Base-by-base conservation (phyloP, 345 rosid genomes). In the Adansonia digitata region DNA sequence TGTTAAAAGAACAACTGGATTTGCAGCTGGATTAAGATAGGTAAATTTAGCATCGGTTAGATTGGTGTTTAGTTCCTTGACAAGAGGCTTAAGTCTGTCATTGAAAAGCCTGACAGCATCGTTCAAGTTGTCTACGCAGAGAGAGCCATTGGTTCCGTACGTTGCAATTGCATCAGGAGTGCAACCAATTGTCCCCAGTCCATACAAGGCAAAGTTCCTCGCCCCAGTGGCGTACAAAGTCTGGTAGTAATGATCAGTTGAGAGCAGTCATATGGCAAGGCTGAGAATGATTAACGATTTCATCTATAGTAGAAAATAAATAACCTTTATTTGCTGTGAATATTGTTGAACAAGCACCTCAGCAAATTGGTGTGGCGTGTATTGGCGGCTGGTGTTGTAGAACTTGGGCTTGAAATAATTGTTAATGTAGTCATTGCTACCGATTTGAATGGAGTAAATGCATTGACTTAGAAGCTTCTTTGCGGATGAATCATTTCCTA, bases 391-490 rank as follows among this genome's bases (percentile, higher is more conserved):
- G 0, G 49, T 52, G 7, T 13, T 0, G 7, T 84, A 77, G 26
- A 26, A 29, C 40, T 69, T 18, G 0, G 82, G 81, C 75, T 78
- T 35, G 82, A 88, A 88, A 72, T 84, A 86, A 78, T 88, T 82
- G 82, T 86, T 88, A 20, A 84, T 74, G 65, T 83, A 86, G 76
- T 88, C 91, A 5, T 88, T 86, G 80, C 64, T 79, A 43, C 91
- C 89, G 2, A 84, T 81, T 68, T 67, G 78, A 18, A 84, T 57
- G 5, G 86, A 76, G 64, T 85, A 85, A 39, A 85, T 74, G 76
- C 92, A 88, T 60, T 27, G 66, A 14, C 27, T 68, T 51, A 86
- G 76, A 64, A 49, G 74, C 4, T 12, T 45, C 0, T n/a, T 46
- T 22, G 83, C 76, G 9, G 78, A 56, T 3, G 69, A 72, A 1